A percentile compares a stretch with the other conserved stretches of the same genome.
These are phyloP conservation scores for Byssothecium circinans DNA, from an alignment of 2,329 filamentous ascomycete genomes.

Conservation along the genomic window DNA sequence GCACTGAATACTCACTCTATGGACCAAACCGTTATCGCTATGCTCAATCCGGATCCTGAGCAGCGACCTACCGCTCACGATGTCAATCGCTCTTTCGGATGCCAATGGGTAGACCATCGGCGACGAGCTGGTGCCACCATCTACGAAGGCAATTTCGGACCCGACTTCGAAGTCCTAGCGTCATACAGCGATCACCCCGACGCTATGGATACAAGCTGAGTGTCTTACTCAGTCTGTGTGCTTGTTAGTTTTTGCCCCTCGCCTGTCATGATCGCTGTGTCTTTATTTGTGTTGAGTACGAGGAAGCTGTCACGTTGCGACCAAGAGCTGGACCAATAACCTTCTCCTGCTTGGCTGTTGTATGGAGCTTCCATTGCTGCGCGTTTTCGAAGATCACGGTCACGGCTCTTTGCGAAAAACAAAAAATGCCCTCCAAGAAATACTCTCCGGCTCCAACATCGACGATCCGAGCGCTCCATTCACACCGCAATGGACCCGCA, in stretches of 20 bases:
- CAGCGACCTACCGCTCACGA: slow-evolving; percentile 74
- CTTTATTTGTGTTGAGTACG: not conserved
- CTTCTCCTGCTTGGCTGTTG: not conserved
- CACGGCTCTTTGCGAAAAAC: not conserved
- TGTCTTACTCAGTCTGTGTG: not conserved
- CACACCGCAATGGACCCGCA: not conserved
- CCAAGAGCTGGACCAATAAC: not conserved
- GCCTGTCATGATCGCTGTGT: too few relatives aligned
- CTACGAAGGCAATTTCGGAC: slow-evolving; percentile 95
- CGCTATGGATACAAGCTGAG: slow-evolving; percentile 60
- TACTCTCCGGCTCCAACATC: not conserved
- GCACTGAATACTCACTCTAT: slow-evolving; percentile 71
- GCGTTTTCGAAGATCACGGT: not conserved
- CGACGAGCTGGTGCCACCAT: slow-evolving; percentile 88
- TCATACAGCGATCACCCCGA: slow-evolving; percentile 52
- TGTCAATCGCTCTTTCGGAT: slow-evolving; percentile 70
- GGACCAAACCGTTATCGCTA: slow-evolving; percentile 81
- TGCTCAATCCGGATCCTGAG: slow-evolving; percentile 76
- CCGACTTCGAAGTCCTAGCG: slow-evolving; percentile 63
- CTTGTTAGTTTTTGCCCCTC: not conserved
- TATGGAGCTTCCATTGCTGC: not conserved
- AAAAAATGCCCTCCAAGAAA: not conserved
- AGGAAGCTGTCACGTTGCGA: not conserved
- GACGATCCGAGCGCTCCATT: not conserved
- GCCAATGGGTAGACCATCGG: slow-evolving; percentile 77